Evolutionary conservation across 495 filamentous ascomycete species (phyloP).

Genomic region (Podospora anserina): DNA sequence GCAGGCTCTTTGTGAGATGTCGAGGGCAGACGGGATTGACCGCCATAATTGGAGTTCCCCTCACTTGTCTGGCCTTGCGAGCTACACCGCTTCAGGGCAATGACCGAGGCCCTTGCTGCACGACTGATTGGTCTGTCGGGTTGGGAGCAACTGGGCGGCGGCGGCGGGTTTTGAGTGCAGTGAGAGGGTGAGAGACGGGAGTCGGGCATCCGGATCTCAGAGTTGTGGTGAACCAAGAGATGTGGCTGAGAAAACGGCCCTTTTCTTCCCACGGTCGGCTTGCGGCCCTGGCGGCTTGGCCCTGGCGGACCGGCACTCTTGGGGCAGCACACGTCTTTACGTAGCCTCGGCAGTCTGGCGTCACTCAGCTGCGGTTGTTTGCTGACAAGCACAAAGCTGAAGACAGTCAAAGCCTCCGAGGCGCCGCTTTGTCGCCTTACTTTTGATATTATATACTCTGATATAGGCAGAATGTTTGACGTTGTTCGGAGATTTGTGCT

Average conservation of each 20-base stretch:
- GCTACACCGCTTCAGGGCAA: constrained; percentile 12
- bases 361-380: not conserved
- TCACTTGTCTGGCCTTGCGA: not conserved
- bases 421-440: not conserved
- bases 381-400: not conserved
- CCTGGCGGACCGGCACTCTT: constrained; percentile 8
- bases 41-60: constrained; percentile 5
- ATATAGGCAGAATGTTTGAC: not conserved
- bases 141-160: too few relatives aligned
- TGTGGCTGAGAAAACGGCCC: constrained; percentile 27
- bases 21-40: constrained; percentile 14
- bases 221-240: constrained; percentile 10
- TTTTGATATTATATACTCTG: not conserved
- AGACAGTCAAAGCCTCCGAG: not conserved
- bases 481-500: constrained; percentile 15
- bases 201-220: constrained; percentile 8
- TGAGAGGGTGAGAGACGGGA: too few relatives aligned
- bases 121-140: constrained; percentile 13
- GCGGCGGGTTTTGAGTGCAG: too few relatives aligned
- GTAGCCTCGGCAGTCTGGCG: constrained; percentile 7
- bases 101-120: constrained; percentile 8
- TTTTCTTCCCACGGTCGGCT: constrained; percentile 18
- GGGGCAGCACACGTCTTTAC: too few relatives aligned
- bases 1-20: not conserved
- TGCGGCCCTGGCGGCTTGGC: constrained; percentile 17